phyloP scores from a whole-genome alignment of 768 basidiomycete species.

The Strobilomyces confusus region DNA sequence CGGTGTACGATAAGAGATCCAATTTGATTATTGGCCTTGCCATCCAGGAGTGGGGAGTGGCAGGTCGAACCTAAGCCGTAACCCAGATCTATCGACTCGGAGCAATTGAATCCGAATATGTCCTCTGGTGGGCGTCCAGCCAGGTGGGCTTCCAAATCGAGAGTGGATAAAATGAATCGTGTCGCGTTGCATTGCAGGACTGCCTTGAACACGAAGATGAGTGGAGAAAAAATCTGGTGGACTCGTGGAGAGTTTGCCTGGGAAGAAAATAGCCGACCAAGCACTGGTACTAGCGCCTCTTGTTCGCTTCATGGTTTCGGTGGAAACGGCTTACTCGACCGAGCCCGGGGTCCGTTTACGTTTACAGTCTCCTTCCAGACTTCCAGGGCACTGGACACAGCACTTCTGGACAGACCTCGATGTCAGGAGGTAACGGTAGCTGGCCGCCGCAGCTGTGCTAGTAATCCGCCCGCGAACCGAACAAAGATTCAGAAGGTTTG shows the following conservation, averaged over 20 bases:
- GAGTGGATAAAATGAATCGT: not conserved
- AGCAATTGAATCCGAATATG: not conserved
- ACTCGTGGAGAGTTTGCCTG: not conserved
- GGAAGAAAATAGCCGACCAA: constrained; percentile 1
- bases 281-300: not conserved
- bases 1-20: not conserved
- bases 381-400: constrained; percentile 4
- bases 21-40: not conserved
- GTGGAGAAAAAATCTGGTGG: not conserved
- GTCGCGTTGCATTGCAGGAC: not conserved
- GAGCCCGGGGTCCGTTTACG: not conserved
- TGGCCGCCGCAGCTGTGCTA: too few species aligned
- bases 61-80: not conserved
- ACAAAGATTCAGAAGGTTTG: too few species aligned
- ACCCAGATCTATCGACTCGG: not conserved
- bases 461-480: too few species aligned
- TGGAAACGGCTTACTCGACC: not conserved
- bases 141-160: not conserved
- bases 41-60: not conserved
- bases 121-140: constrained; percentile 1
- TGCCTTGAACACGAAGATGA: not conserved
- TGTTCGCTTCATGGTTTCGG: not conserved
- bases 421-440: too few species aligned
- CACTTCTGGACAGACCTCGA: too few species aligned
- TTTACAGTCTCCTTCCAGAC: not conserved